A percentile compares a stretch with the other conserved stretches of the same genome.
Conservation (phyloP, 2,329 filamentous ascomycete species). For the Oidium heveae region DNA sequence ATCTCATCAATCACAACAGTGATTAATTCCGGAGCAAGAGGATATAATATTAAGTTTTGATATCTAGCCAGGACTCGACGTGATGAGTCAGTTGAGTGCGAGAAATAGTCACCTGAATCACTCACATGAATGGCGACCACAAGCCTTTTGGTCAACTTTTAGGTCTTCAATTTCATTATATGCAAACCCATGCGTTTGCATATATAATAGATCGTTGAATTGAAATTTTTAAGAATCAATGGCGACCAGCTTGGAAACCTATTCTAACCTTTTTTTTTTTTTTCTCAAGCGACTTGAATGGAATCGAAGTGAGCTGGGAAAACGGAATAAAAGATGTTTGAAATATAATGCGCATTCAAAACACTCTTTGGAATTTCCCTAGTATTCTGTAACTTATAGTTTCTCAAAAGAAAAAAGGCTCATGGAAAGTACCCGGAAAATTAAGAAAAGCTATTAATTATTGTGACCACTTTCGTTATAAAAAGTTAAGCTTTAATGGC, state of each 20-base stretch:
- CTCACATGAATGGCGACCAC: neutral
- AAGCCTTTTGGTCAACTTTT: neutral
- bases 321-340: no score
- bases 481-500: neutral
- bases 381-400: neutral
- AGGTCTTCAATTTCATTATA: neutral
- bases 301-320: no score
- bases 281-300: no score
- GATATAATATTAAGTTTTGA: no score
- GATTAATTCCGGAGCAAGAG: neutral
- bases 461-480: neutral
- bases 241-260: no score
- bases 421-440: neutral
- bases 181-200: no score
- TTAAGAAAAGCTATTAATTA: neutral
- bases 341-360: no score
- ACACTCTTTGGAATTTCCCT: neutral
- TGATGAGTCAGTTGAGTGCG: neutral
- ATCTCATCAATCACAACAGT: neutral
- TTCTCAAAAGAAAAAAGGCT: neutral
- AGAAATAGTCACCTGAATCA: neutral
- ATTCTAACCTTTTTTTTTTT: no score
- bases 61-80: no score
- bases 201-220: no score
- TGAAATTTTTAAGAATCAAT: no score